A percentile compares a stretch with the other conserved stretches of the same genome.
phyloP scores from a whole-genome alignment of 805 yeast species.

The Teunomyces cretensis region DNA sequence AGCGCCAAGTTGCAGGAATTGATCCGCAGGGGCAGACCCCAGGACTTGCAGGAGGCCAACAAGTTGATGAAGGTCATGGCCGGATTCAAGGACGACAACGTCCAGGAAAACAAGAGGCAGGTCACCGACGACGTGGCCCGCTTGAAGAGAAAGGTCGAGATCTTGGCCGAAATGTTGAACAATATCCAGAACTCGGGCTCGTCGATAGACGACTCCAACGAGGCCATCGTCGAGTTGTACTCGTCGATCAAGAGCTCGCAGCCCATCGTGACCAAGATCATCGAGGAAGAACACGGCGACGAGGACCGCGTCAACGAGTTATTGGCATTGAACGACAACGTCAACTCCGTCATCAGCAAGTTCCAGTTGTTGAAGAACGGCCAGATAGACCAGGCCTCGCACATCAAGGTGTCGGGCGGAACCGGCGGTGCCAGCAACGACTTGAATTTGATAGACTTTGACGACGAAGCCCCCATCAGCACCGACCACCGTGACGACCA shows the following conservation, averaged over 20 bases:
- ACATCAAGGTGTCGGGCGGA: conserved; percentile 36
- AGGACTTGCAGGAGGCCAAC: conserved; percentile 94
- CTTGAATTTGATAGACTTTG: conserved; percentile 44
- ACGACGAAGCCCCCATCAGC: conserved; percentile 39
- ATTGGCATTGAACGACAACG: conserved; percentile 69
- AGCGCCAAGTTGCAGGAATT: conserved; percentile 94
- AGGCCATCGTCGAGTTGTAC: conserved; percentile 77
- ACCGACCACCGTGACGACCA: conserved; percentile 33
- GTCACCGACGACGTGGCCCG: conserved; percentile 82
- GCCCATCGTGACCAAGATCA: conserved; percentile 82
- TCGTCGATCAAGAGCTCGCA: conserved; percentile 77
- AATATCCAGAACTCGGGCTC: conserved; percentile 44
- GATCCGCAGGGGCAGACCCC: conserved; percentile 92
- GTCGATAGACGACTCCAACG: conserved; percentile 47
- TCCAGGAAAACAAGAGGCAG: conserved; percentile 70
- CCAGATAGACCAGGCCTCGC: conserved; percentile 38
- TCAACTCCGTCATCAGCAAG: conserved; percentile 67
- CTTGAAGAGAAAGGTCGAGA: conserved; percentile 79
- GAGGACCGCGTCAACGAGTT: conserved; percentile 62
- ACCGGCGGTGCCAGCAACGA: conserved; percentile 24
- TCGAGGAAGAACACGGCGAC: conserved; percentile 77
- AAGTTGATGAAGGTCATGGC: conserved; percentile 97
- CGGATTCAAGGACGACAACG: conserved; percentile 86
- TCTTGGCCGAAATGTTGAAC: conserved; percentile 82
- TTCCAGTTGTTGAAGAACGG: conserved; percentile 67